Percentiles rank a stretch among this genome's conserved stretches.
Conservation (phyloP, 2,329 filamentous ascomycete species). For the Aspergillus ibericus region DNA sequence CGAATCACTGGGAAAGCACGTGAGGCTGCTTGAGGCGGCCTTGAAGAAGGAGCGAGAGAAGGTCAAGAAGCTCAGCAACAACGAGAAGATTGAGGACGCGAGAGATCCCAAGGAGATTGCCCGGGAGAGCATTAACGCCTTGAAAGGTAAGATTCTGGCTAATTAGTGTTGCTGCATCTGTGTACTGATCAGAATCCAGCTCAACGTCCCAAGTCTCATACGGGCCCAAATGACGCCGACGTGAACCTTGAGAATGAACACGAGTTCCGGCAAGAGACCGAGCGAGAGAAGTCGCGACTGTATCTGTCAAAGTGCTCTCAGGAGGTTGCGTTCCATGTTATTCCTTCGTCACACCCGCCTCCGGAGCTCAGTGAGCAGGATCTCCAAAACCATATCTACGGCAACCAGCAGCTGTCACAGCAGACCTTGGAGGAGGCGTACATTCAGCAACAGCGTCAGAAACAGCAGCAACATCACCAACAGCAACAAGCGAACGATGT, state of each 20-base stretch:
- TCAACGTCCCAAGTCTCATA: conserved; percentile 50
- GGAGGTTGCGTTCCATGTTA: conserved; percentile 67
- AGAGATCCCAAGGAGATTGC: conserved; percentile 48
- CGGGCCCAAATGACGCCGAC: conserved; percentile 54
- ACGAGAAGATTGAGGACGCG: conserved; percentile 51
- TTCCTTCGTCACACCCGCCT: conserved; percentile 62
- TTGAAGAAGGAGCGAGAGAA: conserved; percentile 79
- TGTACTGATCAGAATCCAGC: conserved; percentile 20
- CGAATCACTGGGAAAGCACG: conserved; percentile 85
- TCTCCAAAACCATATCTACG: conserved; percentile 46
- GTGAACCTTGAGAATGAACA: conserved; percentile 40
- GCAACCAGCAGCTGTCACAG: conserved; percentile 53
- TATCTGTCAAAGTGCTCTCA: conserved; percentile 67
- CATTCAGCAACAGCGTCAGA: conserved; percentile 57
- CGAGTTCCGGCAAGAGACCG: conserved; percentile 57
- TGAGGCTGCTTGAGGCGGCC: conserved; percentile 83
- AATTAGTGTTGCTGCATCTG: not conserved
- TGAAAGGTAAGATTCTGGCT: conserved; percentile 19
- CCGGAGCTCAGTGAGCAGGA: conserved; percentile 51
- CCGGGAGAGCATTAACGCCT: conserved; percentile 45
- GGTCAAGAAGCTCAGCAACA: conserved; percentile 55
- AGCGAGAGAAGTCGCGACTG: conserved; percentile 62
- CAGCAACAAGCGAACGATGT: conserved; percentile 40
- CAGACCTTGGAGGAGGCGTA: conserved; percentile 62
- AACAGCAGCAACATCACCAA: conserved; percentile 29